phyloP scores from a whole-genome alignment of 2,329 filamentous ascomycete genomes.

The Anisogramma anomala region DNA sequence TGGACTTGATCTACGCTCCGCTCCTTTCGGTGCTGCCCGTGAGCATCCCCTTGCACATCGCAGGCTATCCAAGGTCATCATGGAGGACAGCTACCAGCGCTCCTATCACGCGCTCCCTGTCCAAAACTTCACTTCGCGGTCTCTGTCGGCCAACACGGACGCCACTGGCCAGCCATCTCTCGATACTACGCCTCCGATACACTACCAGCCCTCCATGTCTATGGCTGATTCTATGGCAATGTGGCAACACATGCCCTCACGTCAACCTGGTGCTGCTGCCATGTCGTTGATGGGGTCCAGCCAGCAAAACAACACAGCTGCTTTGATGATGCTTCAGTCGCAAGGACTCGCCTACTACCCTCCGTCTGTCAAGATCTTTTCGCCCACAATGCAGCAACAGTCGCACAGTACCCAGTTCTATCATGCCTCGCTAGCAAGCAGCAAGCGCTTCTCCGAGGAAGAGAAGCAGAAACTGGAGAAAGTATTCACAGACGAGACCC shows the following conservation, averaged over 20 bases:
- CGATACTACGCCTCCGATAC: constrained; percentile 10
- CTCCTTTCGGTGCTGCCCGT: background rate
- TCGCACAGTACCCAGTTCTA: constrained; percentile 10
- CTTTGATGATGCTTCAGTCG: constrained; percentile 12
- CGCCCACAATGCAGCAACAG: constrained; percentile 9
- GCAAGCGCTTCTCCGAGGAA: constrained; percentile 14
- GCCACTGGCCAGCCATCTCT: constrained; percentile 6
- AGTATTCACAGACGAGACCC: constrained; percentile 14
- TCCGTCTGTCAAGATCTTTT: constrained; percentile 11
- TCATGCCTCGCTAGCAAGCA: constrained; percentile 11
- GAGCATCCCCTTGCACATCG: background rate
- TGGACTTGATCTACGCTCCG: background rate
- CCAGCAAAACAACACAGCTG: constrained; percentile 7
- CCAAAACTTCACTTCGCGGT: constrained; percentile 6
- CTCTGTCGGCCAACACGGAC: constrained; percentile 3
- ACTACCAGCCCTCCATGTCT: constrained; percentile 9
- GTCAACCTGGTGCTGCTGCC: constrained; percentile 2
- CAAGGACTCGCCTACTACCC: constrained; percentile 11
- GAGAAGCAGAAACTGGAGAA: constrained; percentile 14
- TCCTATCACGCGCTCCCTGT: constrained; percentile 7
- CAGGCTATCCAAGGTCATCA: background rate
- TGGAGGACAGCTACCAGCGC: constrained; percentile 12
- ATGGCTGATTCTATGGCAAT: constrained; percentile 7
- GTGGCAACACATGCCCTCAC: constrained; percentile 10
- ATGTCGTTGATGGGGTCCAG: constrained; percentile 13